phyloP scores from a whole-genome alignment of 805 yeast species.

The Grigorovia humatica region DNA sequence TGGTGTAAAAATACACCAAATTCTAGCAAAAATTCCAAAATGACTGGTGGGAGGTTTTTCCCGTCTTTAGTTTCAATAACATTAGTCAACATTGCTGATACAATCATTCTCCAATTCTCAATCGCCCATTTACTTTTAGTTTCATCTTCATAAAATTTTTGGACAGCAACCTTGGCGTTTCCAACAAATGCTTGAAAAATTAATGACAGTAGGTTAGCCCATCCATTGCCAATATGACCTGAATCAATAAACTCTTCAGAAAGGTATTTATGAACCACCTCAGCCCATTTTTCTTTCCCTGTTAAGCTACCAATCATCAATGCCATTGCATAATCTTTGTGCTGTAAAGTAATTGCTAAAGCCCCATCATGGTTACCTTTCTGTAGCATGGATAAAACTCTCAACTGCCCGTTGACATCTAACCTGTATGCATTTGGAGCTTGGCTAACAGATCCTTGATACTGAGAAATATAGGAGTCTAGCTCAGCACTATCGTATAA shows the following conservation, averaged over 20 bases:
- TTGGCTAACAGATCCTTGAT: constrained; percentile 3
- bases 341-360: constrained; percentile 46
- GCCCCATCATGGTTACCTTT: constrained; percentile 63
- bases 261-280: constrained; percentile 48
- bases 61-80: background rate
- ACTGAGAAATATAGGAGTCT: constrained; percentile 17
- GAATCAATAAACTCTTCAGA: constrained; percentile 33
- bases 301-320: constrained; percentile 56
- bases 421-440: constrained; percentile 31
- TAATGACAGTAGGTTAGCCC: constrained; percentile 34
- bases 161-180: constrained; percentile 42
- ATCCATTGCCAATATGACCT: constrained; percentile 32
- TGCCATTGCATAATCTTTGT: constrained; percentile 70
- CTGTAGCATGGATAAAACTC: constrained; percentile 34
- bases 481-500: constrained; percentile 27
- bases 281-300: constrained; percentile 51
- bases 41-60: constrained; percentile 17
- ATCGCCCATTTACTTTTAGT: constrained; percentile 40
- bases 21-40: constrained; percentile 35
- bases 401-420: constrained; percentile 26
- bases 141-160: constrained; percentile 34
- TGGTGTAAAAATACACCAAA: constrained; percentile 40
- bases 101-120: constrained; percentile 41
- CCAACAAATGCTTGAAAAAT: constrained; percentile 59
- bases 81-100: constrained; percentile 33